phyloP scores from a whole-genome alignment of 768 basidiomycete genomes.

The Tubosaeta sp. region DNA sequence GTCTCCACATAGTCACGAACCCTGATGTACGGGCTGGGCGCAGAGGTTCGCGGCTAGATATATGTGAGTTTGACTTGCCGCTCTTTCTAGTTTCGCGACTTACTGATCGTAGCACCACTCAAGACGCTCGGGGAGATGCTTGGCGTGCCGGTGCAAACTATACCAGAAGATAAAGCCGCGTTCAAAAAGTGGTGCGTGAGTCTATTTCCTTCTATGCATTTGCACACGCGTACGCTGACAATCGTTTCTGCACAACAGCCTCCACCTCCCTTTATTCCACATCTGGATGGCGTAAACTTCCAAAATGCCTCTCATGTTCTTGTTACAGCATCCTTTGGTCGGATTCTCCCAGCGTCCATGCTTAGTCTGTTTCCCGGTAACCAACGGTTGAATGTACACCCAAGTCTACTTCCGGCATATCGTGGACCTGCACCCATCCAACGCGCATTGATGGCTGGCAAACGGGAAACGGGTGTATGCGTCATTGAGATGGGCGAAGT shows the following conservation, averaged over 20 bases:
- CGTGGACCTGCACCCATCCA: constrained; percentile 94
- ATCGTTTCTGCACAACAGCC: constrained; percentile 34
- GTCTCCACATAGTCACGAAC: constrained; percentile 65
- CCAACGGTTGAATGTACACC: constrained; percentile 81
- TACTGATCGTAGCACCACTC: constrained; percentile 56
- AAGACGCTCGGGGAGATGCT: constrained; percentile 53
- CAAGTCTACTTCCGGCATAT: constrained; percentile 80
- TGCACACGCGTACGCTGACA: neutral
- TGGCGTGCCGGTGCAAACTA: constrained; percentile 50
- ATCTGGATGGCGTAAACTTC: neutral
- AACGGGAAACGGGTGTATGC: constrained; percentile 70
- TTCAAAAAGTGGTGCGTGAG: constrained; percentile 65
- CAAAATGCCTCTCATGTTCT: constrained; percentile 51
- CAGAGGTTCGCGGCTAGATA: constrained; percentile 50
- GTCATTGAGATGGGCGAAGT: constrained; percentile 62
- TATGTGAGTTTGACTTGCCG: constrained; percentile 38
- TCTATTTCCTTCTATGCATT: constrained; percentile 3
- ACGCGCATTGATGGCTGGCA: constrained; percentile 67
- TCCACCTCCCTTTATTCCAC: constrained; percentile 35
- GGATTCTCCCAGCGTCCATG: constrained; percentile 64
- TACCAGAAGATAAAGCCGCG: constrained; percentile 55
- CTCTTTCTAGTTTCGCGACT: neutral
- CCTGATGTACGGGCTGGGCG: constrained; percentile 64
- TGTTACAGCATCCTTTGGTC: constrained; percentile 88
- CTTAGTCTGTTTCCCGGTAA: constrained; percentile 56